phyloP scores from a whole-genome alignment of 257 asterid genomes.

The Solanum etuberosum region DNA sequence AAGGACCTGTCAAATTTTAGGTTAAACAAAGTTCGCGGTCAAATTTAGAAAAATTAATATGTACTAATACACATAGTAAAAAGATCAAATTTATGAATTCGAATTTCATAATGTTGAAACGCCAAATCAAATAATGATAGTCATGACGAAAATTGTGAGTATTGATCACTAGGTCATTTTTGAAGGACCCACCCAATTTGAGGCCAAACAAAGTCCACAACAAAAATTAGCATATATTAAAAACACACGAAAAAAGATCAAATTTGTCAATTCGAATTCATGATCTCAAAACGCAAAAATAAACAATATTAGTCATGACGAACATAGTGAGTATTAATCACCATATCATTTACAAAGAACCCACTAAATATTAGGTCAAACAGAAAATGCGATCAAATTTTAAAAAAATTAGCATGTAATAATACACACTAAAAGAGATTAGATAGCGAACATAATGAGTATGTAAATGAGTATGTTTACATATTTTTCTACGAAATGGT shows the following conservation, averaged over 20 bases:
- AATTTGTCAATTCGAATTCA: neutral
- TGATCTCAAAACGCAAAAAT: neutral
- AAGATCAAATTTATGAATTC: neutral
- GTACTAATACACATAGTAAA: neutral
- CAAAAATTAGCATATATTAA: neutral
- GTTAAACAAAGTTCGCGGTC: fast-evolving
- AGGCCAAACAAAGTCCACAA: neutral
- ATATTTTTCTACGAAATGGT: neutral
- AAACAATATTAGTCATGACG: neutral
- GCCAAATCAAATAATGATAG: neutral
- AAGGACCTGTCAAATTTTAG: neutral
- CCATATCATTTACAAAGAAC: neutral
- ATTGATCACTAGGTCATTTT: neutral
- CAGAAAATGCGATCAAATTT: fast-evolving
- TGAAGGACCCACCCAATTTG: neutral
- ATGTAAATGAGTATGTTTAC: neutral
- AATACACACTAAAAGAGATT: neutral
- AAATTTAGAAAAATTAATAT: neutral
- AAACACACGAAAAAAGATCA: neutral
- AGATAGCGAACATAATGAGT: neutral
- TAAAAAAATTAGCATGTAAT: neutral
- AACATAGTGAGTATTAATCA: neutral
- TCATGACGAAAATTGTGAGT: neutral
- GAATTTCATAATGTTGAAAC: neutral
- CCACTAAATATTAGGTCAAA: neutral